A percentile compares a stretch with the other conserved stretches of the same genome.
Conservation (phyloP, 352 stramenopile genomes). For the Phytopythium kandeliae region DNA sequence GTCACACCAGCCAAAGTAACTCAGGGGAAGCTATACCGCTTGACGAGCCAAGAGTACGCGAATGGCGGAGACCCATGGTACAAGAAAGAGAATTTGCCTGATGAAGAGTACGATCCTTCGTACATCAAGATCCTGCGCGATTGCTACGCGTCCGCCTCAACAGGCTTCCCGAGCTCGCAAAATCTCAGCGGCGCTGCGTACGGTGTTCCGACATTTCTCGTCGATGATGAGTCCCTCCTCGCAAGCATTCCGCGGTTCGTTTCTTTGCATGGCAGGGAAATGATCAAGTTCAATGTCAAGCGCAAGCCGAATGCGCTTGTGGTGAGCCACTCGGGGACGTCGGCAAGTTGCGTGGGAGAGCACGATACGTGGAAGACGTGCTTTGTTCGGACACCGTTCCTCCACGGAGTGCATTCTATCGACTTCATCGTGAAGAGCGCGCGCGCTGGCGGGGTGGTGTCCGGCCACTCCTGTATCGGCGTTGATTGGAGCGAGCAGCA, state of each 20-base stretch:
- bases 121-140: constrained; percentile 86
- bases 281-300: constrained; percentile 61
- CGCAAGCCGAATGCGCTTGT: constrained; percentile 49
- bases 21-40: constrained; percentile 79
- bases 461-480: constrained; percentile 72
- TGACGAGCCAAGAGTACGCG: constrained; percentile 85
- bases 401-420: constrained; percentile 64
- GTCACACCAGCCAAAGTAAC: constrained; percentile 47
- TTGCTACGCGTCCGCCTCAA: constrained; percentile 81
- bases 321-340: constrained; percentile 73
- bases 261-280: constrained; percentile 41
- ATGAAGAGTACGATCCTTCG: constrained; percentile 82
- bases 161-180: constrained; percentile 79
- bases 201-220: constrained; percentile 79
- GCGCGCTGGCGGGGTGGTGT: constrained; percentile 48
- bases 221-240: constrained; percentile 71
- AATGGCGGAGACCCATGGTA: constrained; percentile 87
- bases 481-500: constrained; percentile 41
- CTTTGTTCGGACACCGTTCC: constrained; percentile 50
- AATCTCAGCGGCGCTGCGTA: constrained; percentile 83
- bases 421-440: constrained; percentile 79
- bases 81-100: constrained; percentile 84
- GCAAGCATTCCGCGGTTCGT: constrained; percentile 58
- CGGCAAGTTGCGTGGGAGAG: constrained; percentile 45
- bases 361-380: constrained; percentile 58